Conservation (phyloP, 257 asterid species). For the Misopates orontium region DNA sequence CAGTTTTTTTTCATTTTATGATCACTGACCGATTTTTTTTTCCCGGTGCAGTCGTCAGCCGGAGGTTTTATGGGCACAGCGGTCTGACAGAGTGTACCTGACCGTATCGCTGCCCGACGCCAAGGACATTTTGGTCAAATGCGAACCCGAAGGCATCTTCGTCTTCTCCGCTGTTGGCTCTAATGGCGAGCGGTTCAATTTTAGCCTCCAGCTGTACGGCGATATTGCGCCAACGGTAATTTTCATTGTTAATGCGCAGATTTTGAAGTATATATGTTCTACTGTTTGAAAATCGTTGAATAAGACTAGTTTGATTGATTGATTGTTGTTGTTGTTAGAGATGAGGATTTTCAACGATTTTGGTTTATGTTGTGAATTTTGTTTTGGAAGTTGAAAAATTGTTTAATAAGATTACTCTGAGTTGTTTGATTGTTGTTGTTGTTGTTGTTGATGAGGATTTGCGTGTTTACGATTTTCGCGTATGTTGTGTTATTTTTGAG, state of each 20-base stretch:
- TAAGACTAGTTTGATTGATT: too few species aligned
- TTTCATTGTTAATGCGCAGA: neutral
- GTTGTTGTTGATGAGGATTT: too few species aligned
- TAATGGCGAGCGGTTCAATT: conserved; percentile 53
- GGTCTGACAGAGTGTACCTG: conserved; percentile 75
- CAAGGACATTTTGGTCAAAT: conserved; percentile 62
- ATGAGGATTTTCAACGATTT: too few species aligned
- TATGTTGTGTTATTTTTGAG: too few species aligned
- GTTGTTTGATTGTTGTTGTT: neutral
- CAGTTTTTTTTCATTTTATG: neutral
- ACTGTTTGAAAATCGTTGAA: too few species aligned
- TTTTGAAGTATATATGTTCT: too few species aligned
- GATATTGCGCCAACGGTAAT: conserved; percentile 67
- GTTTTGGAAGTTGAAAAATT: too few species aligned
- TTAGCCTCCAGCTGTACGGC: conserved; percentile 62
- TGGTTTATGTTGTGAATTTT: too few species aligned
- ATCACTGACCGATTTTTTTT: conserved; percentile 5
- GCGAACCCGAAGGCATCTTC: conserved; percentile 62
- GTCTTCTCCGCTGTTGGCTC: conserved; percentile 66
- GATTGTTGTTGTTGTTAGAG: too few species aligned
- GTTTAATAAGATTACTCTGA: too few species aligned
- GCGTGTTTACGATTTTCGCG: too few species aligned
- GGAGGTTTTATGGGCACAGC: conserved; percentile 92
- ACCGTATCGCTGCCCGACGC: conserved; percentile 84
- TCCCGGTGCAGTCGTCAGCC: conserved; percentile 64